Evolutionary conservation across 129 eudicot genomes (phyloP).

Genomic region (Lactuca sativa): DNA sequence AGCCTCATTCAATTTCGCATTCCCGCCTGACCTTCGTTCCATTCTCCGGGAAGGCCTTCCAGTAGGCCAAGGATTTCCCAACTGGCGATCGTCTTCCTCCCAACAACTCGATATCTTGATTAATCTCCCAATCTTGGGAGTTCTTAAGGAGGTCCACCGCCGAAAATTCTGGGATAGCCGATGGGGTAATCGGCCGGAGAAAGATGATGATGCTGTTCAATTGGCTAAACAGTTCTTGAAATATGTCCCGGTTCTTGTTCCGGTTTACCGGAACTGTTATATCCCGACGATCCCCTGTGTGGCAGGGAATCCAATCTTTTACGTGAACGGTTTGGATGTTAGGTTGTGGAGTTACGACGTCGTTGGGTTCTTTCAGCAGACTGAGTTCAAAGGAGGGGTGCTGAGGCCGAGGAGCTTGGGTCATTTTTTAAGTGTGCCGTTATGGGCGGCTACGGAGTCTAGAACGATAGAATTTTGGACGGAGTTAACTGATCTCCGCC

Average conservation of each 20-base stretch:
- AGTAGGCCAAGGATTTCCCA: conserved; percentile 74
- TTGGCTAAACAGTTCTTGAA: conserved; percentile 49
- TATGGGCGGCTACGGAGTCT: conserved; percentile 81
- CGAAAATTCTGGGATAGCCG: conserved; percentile 46
- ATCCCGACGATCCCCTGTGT: conserved; percentile 52
- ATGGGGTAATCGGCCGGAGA: conserved; percentile 68
- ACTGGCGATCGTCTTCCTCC: conserved; percentile 78
- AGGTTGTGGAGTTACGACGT: conserved; percentile 62
- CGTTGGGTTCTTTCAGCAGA: conserved; percentile 54
- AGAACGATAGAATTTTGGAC: conserved; percentile 76
- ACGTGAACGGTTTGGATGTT: conserved; percentile 58
- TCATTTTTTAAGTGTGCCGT: conserved; percentile 41
- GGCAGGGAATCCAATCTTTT: conserved; percentile 68
- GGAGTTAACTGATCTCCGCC: conserved; percentile 45
- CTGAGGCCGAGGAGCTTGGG: conserved; percentile 23
- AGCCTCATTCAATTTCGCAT: conserved; percentile 48
- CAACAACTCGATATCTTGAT: conserved; percentile 65
- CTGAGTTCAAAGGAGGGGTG: conserved; percentile 42
- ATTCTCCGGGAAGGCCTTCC: conserved; percentile 87
- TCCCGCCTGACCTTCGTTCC: conserved; percentile 87
- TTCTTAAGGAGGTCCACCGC: conserved; percentile 47
- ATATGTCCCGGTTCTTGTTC: conserved; percentile 62
- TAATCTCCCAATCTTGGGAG: conserved; percentile 54
- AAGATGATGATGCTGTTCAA: conserved; percentile 46
- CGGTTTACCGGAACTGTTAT: conserved; percentile 61